These are phyloP conservation scores for Trametes versicolor DNA, from an alignment of 1,284 basidiomycete species.

Conservation along the genomic window DNA sequence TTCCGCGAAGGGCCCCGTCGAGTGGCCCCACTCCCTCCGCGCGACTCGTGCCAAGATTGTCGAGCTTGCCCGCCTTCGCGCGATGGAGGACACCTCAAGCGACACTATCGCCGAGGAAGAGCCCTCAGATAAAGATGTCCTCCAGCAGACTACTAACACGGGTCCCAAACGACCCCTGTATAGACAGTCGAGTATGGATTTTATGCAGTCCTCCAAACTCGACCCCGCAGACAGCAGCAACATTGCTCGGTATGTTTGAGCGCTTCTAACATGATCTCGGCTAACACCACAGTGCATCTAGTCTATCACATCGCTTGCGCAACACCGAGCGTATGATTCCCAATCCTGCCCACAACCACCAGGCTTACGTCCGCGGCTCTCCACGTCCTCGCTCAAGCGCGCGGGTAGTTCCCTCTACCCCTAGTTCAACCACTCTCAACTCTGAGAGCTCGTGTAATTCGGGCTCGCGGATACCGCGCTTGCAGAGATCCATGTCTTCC, in stretches of 20 bases:
- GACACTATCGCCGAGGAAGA: slow-evolving; percentile 50
- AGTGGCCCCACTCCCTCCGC: slow-evolving; percentile 84
- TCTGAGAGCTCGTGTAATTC: slow-evolving; percentile 60
- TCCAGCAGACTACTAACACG: slow-evolving; percentile 54
- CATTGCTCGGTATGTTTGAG: slow-evolving; percentile 65
- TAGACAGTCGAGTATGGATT: slow-evolving; percentile 87
- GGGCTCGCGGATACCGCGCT: slow-evolving; percentile 47
- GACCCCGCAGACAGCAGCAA: slow-evolving; percentile 62
- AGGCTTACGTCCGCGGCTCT: slow-evolving; percentile 56
- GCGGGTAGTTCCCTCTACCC: slow-evolving; percentile 59
- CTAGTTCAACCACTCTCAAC: slow-evolving; percentile 73
- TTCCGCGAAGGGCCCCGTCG: slow-evolving; percentile 72
- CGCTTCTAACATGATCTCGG: slow-evolving; percentile 28
- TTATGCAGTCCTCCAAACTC: slow-evolving; percentile 60
- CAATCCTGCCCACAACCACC: slow-evolving; percentile 45
- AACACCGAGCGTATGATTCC: slow-evolving; percentile 65
- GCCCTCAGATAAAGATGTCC: slow-evolving; percentile 47
- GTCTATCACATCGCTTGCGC: slow-evolving; percentile 75
- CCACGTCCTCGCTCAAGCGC: slow-evolving; percentile 29
- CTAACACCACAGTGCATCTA: slow-evolving; percentile 41
- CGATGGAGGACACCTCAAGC: slow-evolving; percentile 59
- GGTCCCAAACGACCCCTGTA: slow-evolving; percentile 67
- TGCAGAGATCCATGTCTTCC: slow-evolving; percentile 47
- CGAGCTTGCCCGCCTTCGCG: slow-evolving; percentile 71
- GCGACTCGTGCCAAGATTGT: slow-evolving; percentile 82